Conservation (phyloP, 2,329 filamentous ascomycete species). For the Penicillium oxalicum region DNA sequence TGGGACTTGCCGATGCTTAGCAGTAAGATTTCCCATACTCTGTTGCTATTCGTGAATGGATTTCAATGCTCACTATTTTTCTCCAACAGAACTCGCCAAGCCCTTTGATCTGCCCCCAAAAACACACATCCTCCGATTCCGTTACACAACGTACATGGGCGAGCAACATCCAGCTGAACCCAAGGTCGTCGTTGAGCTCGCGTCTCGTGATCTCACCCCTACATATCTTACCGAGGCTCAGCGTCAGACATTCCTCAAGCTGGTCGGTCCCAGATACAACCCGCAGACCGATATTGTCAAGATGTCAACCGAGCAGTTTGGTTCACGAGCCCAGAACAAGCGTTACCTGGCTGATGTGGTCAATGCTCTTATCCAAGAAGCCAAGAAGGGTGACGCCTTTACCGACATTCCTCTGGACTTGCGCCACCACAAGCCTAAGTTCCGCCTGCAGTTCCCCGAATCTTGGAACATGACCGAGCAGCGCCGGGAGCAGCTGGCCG, state of each 20-base stretch:
- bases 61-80: slow-evolving; percentile 6
- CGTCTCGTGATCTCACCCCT: slow-evolving; percentile 60
- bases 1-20: slow-evolving; percentile 94
- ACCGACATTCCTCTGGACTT: slow-evolving; percentile 85
- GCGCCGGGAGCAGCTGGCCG: slow-evolving; percentile 60
- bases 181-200: slow-evolving; percentile 93
- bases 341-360: slow-evolving; percentile 81
- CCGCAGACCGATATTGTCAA: slow-evolving; percentile 73
- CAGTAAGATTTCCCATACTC: slow-evolving; percentile 52
- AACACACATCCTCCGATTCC: slow-evolving; percentile 73
- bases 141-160: slow-evolving; percentile 94
- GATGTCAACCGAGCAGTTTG: slow-evolving; percentile 85
- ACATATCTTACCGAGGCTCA: slow-evolving; percentile 60
- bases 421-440: slow-evolving; percentile 70
- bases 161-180: slow-evolving; percentile 84
- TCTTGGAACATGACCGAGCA: slow-evolving; percentile 74
- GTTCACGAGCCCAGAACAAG: slow-evolving; percentile 92
- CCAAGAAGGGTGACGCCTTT: slow-evolving; percentile 78
- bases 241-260: slow-evolving; percentile 75
- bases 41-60: background rate
- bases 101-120: slow-evolving; percentile 67
- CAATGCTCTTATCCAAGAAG: slow-evolving; percentile 64
- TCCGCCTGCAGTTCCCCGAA: slow-evolving; percentile 65
- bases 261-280: slow-evolving; percentile 81
- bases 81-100: slow-evolving; percentile 64